phyloP scores from a whole-genome alignment of 208 protist genomes.

The Lotmaria passim region DNA sequence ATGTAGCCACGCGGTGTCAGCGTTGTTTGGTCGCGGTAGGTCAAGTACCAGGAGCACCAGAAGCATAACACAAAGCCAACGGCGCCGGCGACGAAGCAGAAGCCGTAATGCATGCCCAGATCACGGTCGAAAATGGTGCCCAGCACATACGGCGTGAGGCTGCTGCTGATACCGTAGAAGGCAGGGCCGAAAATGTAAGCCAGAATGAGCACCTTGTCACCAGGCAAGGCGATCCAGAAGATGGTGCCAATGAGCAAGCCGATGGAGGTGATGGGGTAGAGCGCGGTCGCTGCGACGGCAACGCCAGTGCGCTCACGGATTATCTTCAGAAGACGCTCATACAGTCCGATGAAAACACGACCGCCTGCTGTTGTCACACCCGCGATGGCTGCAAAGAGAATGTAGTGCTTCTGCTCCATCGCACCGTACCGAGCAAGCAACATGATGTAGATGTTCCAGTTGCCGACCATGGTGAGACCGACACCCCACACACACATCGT shows the following conservation, averaged over 20 bases:
- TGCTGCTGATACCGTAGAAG: slow-evolving; percentile 58
- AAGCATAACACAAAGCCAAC: slow-evolving; percentile 59
- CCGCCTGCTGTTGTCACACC: slow-evolving; percentile 47
- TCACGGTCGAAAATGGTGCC: slow-evolving; percentile 56
- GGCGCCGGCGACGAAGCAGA: slow-evolving; percentile 43
- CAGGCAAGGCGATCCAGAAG: slow-evolving; percentile 57
- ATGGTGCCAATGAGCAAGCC: slow-evolving; percentile 38
- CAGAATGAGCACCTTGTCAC: slow-evolving; percentile 33
- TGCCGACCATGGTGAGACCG: slow-evolving; percentile 49
- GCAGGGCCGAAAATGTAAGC: slow-evolving; percentile 40
- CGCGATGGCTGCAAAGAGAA: slow-evolving; percentile 57
- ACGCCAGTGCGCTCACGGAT: slow-evolving; percentile 29
- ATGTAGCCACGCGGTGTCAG: slow-evolving; percentile 16
- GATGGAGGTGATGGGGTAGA: slow-evolving; percentile 39
- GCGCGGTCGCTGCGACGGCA: slow-evolving; percentile 31
- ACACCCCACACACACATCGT: slow-evolving; percentile 60
- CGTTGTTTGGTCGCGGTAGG: slow-evolving; percentile 40
- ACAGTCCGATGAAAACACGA: slow-evolving; percentile 47
- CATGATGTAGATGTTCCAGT: slow-evolving; percentile 60
- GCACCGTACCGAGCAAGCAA: slow-evolving; percentile 30
- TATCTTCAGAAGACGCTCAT: slow-evolving; percentile 37
- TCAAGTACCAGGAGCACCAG: slow-evolving; percentile 38
- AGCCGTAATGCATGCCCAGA: slow-evolving; percentile 68
- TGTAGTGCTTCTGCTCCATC: slow-evolving; percentile 51
- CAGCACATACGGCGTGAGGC: slow-evolving; percentile 52